phyloP scores from a whole-genome alignment of 805 yeast species.

The Danielia reshetovae region DNA sequence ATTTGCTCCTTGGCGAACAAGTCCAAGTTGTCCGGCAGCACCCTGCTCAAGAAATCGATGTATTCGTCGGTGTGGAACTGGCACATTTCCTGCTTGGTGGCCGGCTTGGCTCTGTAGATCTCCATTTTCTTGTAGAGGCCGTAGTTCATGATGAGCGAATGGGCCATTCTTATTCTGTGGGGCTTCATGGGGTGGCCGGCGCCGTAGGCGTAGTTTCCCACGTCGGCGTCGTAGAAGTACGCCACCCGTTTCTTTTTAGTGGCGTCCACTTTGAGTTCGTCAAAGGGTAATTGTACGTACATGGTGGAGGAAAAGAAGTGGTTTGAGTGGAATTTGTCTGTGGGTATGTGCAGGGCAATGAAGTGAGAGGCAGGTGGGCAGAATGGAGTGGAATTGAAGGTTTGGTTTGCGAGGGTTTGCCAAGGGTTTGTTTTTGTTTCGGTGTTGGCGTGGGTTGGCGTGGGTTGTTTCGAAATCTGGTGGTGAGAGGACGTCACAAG shows the following conservation, averaged over 20 bases:
- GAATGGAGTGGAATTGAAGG: not conserved
- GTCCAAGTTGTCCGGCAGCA: slow-evolving; percentile 88
- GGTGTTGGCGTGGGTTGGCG: no score
- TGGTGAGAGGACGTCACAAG: no score
- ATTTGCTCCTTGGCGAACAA: slow-evolving; percentile 82
- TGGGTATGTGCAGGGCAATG: not conserved
- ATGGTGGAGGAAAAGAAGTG: slow-evolving; percentile 12
- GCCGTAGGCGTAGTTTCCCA: slow-evolving; percentile 96
- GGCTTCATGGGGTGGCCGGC: slow-evolving; percentile 99
- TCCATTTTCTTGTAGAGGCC: slow-evolving; percentile 97
- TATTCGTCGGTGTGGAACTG: slow-evolving; percentile 98
- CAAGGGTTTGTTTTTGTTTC: no score
- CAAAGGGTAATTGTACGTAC: slow-evolving; percentile 44
- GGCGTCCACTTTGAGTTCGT: slow-evolving; percentile 40
- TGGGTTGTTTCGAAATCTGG: no score
- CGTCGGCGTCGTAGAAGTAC: slow-evolving; percentile 62
- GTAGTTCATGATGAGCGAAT: slow-evolving; percentile 92
- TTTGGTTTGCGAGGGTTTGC: no score
- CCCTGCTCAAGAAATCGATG: slow-evolving; percentile 85
- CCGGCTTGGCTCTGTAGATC: slow-evolving; percentile 94
- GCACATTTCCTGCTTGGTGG: slow-evolving; percentile 96
- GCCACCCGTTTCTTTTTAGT: slow-evolving; percentile 41
- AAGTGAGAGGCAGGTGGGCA: not conserved
- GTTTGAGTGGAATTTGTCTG: not conserved
- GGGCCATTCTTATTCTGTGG: slow-evolving; percentile 98